Evolutionary conservation across 805 yeast species (phyloP).

Genomic region (Clavispora santaluciae): DNA sequence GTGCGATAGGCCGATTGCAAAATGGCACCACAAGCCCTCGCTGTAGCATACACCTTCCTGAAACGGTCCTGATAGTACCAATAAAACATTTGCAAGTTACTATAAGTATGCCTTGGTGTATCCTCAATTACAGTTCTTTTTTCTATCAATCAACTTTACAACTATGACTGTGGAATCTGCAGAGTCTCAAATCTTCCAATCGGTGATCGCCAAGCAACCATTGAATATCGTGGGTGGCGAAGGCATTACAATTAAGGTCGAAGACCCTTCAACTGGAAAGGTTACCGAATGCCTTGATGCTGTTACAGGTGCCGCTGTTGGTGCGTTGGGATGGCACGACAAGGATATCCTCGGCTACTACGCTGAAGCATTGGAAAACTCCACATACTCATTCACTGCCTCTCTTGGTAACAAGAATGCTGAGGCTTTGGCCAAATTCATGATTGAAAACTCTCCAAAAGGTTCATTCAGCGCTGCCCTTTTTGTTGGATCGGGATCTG

Average conservation of each 20-base stretch:
- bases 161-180: slow-evolving; percentile 48
- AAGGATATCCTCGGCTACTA: slow-evolving; percentile 17
- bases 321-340: slow-evolving; percentile 32
- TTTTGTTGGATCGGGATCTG: slow-evolving; percentile 65
- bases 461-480: slow-evolving; percentile 40
- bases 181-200: slow-evolving; percentile 40
- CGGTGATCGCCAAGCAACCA: slow-evolving; percentile 30
- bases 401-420: slow-evolving; percentile 20
- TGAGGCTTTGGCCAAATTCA: slow-evolving; percentile 23
- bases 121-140: slow-evolving; percentile 12
- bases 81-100: too few relatives aligned
- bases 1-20: background rate
- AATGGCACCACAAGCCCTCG: background rate
- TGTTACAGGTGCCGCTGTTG: slow-evolving; percentile 29
- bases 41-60: background rate
- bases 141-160: slow-evolving; percentile 27
- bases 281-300: slow-evolving; percentile 21
- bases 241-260: slow-evolving; percentile 38
- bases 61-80: too few relatives aligned
- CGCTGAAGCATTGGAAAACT: slow-evolving; percentile 18
- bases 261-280: slow-evolving; percentile 38
- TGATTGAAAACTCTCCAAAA: slow-evolving; percentile 36
- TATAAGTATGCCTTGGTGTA: background rate
- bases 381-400: slow-evolving; percentile 23
- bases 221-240: slow-evolving; percentile 38